Evolutionary conservation across 345 rosid species (phyloP).

Genomic region (Excoecaria cochinchinensis): DNA sequence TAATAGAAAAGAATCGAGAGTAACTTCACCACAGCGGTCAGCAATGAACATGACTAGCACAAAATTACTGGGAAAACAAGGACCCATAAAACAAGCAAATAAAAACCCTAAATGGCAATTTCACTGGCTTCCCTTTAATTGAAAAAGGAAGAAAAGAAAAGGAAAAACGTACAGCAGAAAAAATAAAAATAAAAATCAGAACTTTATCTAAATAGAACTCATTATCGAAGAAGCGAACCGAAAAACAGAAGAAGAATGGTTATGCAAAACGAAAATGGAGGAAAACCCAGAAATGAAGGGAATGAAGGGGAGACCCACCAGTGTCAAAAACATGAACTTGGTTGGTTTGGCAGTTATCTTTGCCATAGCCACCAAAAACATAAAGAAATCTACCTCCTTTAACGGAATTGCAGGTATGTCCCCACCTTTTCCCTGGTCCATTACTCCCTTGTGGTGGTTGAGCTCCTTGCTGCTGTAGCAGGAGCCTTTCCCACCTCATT

Average conservation of each 20-base stretch:
- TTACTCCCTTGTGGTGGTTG: slow-evolving; percentile 26
- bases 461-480: slow-evolving; percentile 21
- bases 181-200: not conserved
- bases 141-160: not conserved
- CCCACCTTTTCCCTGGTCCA: slow-evolving; percentile 97
- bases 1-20: not conserved
- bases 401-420: slow-evolving; percentile 91
- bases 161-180: not conserved
- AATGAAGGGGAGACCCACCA: slow-evolving; percentile 42
- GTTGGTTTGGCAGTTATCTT: slow-evolving; percentile 93
- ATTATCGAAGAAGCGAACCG: not conserved
- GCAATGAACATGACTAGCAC: not conserved
- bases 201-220: slow-evolving; percentile 1
- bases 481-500: slow-evolving; percentile 88
- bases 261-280: slow-evolving; percentile 11
- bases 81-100: slow-evolving; percentile 16
- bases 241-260: slow-evolving; percentile 10
- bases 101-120: slow-evolving; percentile 26
- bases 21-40: not conserved
- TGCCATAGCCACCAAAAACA: slow-evolving; percentile 90
- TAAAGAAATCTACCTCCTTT: slow-evolving; percentile 86
- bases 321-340: slow-evolving; percentile 92
- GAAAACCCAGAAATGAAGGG: not conserved
- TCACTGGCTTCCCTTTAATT: not conserved
- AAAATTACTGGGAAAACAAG: slow-evolving; percentile 18